Base-by-base conservation (phyloP, 2,329 filamentous ascomycete species). In the Mycocentrospora acerina region DNA sequence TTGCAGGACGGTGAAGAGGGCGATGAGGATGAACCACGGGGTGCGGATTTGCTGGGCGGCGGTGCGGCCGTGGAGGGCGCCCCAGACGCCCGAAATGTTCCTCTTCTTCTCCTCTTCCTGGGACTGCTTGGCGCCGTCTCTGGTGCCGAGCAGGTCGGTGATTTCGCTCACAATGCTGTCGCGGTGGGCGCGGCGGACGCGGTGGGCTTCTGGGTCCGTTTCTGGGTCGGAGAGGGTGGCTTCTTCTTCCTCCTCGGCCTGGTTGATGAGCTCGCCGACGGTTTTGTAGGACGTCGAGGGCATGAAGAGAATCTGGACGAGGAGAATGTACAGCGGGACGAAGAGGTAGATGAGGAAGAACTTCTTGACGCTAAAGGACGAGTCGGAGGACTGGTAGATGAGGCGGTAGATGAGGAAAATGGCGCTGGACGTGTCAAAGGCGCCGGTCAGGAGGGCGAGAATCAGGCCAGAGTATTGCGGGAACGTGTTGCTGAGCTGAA, bases 21-120 rank as follows among this genome's bases (percentile, higher is more conserved):
- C 87, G 55, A 95, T 88, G 34, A 95, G 76, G 13, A 89, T 73
- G 64, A 93, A 95, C 89, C 89, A 95, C 0, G 85, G 85, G 2
- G 85, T 88, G 7, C 71, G 66, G 51, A 95, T 85, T 67, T 96
- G 90, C 55, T 88, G 71, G 15, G 75, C 57, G 0, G 87, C 86
- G 0, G 85, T 80, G 50, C 76, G 74, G 34, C 82, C 82, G 60
- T 95, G 90, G 68, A 95, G 79, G 15, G 85, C 85, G 17, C 90
- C 90, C 86, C 88, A 95, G 24, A 95, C 86, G 4, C 88, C 89
- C 13, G 83, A 86, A 8, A 76, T 78, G 34, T 79, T 75, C 46
- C 86, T 85, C 59, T 84, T 85, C 53, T 77, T 75, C 60, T 87
- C 84, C 66, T 91, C 86, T 34, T 67, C 55, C 46, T 79, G 72